Percentiles rank a stretch among this genome's conserved stretches.
Evolutionary conservation across 2,329 filamentous ascomycete species (phyloP).

Genomic region (Alternaria arbusti): DNA sequence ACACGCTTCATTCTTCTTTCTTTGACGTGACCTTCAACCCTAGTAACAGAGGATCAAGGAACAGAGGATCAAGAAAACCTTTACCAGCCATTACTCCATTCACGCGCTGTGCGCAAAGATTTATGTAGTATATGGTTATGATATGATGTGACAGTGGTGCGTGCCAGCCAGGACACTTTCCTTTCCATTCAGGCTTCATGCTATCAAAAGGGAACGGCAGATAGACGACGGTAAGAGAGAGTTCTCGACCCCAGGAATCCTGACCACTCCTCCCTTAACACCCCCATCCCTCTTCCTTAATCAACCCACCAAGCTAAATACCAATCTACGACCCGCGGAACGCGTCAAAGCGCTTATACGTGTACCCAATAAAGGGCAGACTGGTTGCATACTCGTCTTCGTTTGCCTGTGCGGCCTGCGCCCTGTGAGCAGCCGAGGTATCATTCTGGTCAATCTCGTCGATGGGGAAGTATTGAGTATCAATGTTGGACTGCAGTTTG

Average conservation of each 20-base stretch:
- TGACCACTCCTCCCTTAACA: neutral
- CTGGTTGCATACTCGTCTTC: constrained; percentile 87
- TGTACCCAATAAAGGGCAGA: constrained; percentile 94
- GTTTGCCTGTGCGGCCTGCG: constrained; percentile 75
- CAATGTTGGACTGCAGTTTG: constrained; percentile 87
- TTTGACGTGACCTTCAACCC: no score
- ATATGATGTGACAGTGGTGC: neutral
- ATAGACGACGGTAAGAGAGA: neutral
- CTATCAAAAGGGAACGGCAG: neutral
- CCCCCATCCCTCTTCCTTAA: neutral
- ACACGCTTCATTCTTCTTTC: no score
- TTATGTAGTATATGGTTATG: neutral
- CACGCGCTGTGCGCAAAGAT: neutral
- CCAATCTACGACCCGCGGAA: constrained; percentile 54
- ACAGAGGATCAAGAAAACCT: neutral
- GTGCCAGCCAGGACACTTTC: neutral
- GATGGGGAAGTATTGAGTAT: constrained; percentile 98
- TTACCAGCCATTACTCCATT: neutral
- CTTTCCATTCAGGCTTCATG: neutral
- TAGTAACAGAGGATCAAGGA: neutral
- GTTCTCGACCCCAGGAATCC: neutral
- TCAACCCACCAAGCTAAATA: neutral
- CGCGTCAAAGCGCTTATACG: constrained; percentile 93
- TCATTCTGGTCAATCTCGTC: constrained; percentile 98
- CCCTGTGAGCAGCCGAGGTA: constrained; percentile 84